A percentile compares a stretch with the other conserved stretches of the same genome.
phyloP scores from a whole-genome alignment of 345 rosid species.

The Aurinia saxatilis region DNA sequence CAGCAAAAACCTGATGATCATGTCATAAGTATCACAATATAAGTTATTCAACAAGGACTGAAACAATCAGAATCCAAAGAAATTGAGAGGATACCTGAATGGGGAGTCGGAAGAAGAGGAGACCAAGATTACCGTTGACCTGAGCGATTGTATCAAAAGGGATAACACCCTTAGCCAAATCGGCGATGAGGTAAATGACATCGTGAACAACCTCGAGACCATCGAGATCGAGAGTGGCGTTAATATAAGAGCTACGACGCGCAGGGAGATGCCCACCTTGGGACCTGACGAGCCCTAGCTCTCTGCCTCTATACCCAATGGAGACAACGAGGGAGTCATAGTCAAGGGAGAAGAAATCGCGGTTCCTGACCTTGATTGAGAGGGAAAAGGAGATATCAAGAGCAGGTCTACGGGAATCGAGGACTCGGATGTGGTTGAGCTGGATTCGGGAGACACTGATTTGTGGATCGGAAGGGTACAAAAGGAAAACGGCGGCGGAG shows the following conservation, averaged over 20 bases:
- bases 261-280: conserved; percentile 53
- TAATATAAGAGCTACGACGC: conserved; percentile 53
- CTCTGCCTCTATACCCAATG: conserved; percentile 72
- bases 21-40: too few relatives aligned
- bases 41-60: too few relatives aligned
- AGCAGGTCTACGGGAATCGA: conserved; percentile 35
- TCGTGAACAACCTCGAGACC: conserved; percentile 67
- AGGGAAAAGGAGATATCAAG: conserved; percentile 69
- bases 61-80: not conserved
- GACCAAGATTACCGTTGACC: conserved; percentile 54
- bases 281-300: conserved; percentile 60
- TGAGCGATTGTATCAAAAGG: conserved; percentile 55
- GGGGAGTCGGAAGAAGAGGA: conserved; percentile 56
- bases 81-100: conserved; percentile 36
- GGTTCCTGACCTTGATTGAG: conserved; percentile 50
- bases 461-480: conserved; percentile 69
- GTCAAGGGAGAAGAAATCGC: conserved; percentile 58
- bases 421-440: conserved; percentile 51
- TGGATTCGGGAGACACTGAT: conserved; percentile 45
- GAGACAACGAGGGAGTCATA: conserved; percentile 54
- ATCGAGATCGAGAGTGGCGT: conserved; percentile 70
- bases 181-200: conserved; percentile 65
- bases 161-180: conserved; percentile 58
- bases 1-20: not conserved
- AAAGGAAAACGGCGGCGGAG: conserved; percentile 39